Conservation (phyloP, 2,329 filamentous ascomycete species). For the Fusarium burgessii region DNA sequence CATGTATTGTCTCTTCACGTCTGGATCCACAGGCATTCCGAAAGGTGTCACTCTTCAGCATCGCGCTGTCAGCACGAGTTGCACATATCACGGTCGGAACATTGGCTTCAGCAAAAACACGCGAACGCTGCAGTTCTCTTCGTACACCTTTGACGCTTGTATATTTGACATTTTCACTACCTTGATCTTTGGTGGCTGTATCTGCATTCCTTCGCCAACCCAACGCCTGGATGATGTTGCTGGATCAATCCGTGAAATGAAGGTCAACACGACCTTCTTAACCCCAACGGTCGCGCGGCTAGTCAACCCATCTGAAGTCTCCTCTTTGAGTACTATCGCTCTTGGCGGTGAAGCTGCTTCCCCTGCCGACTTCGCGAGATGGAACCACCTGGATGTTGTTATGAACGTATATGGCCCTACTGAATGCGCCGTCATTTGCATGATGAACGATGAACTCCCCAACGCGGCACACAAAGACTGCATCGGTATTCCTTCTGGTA, state of each 20-base stretch:
- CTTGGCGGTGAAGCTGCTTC: neutral
- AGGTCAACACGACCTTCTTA: neutral
- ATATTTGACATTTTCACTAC: conserved; percentile 16
- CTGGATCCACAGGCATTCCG: conserved; percentile 44
- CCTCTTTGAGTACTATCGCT: neutral
- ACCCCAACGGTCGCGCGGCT: conserved; percentile 11
- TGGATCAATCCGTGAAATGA: neutral
- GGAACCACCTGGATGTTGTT: neutral
- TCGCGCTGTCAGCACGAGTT: conserved; percentile 22
- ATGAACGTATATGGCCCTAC: conserved; percentile 11
- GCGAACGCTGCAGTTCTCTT: conserved; percentile 21
- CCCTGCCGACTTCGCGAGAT: neutral
- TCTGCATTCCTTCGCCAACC: conserved; percentile 19
- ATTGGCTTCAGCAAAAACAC: conserved; percentile 6
- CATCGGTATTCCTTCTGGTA: neutral
- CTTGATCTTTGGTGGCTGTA: neutral
- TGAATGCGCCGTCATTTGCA: neutral
- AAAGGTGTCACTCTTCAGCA: conserved; percentile 44
- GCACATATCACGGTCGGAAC: conserved; percentile 2
- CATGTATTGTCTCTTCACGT: conserved; percentile 45
- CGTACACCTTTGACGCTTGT: conserved; percentile 12
- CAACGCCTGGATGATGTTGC: conserved; percentile 6
- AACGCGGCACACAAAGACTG: neutral
- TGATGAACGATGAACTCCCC: neutral
- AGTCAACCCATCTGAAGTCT: neutral